These are phyloP conservation scores for Opeltia flavorubescens DNA, from an alignment of 495 filamentous ascomycete genomes.

Conservation along the genomic window DNA sequence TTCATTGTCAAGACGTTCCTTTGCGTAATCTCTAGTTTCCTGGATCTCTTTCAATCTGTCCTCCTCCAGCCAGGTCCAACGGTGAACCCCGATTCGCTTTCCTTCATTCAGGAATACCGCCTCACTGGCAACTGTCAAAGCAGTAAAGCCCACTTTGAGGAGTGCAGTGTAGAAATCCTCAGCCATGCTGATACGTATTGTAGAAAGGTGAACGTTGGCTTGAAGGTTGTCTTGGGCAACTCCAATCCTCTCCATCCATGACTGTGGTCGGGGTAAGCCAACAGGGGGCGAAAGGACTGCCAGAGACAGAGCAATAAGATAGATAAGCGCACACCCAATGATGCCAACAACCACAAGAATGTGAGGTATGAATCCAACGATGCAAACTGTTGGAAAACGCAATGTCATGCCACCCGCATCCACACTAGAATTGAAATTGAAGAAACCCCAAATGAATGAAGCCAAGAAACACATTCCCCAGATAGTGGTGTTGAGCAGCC, in stretches of 20 bases:
- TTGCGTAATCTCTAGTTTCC: slow-evolving; percentile 30
- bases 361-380: slow-evolving; percentile 90
- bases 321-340: slow-evolving; percentile 55
- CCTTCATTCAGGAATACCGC: slow-evolving; percentile 94
- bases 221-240: slow-evolving; percentile 79
- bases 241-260: slow-evolving; percentile 40
- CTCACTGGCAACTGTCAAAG: slow-evolving; percentile 83
- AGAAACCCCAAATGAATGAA: slow-evolving; percentile 57
- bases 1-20: slow-evolving; percentile 22
- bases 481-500: slow-evolving; percentile 71
- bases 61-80: slow-evolving; percentile 86
- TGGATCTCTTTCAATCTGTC: slow-evolving; percentile 56
- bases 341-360: slow-evolving; percentile 72
- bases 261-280: slow-evolving; percentile 20
- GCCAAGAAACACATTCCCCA: slow-evolving; percentile 85
- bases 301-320: slow-evolving; percentile 57
- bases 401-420: slow-evolving; percentile 34
- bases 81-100: slow-evolving; percentile 51
- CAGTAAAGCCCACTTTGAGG: slow-evolving; percentile 69
- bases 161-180: slow-evolving; percentile 94
- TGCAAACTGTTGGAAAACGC: slow-evolving; percentile 83
- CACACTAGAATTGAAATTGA: slow-evolving; percentile 34
- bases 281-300: slow-evolving; percentile 55
- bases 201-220: slow-evolving; percentile 69
- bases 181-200: slow-evolving; percentile 60